Evolutionary conservation across 306 rosid genomes (phyloP), one percentile per base, ranked within the genome.

Genomic region (Vigna unguiculata): DNA sequence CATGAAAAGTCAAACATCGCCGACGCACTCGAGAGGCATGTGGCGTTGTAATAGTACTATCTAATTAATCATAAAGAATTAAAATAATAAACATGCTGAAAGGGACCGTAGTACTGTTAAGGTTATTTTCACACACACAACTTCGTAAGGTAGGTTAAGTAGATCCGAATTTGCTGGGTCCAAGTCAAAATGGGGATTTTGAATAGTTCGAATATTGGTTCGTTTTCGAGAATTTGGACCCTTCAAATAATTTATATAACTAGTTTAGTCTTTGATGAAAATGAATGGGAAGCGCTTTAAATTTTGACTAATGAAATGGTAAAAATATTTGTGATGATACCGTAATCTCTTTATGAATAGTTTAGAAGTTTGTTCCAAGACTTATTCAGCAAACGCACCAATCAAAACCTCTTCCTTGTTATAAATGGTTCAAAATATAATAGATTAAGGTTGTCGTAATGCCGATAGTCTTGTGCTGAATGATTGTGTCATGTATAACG

Each of bases 11-110:
- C 91, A 91, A 87, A 82, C 67, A 67, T 67, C 58, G 85, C 87
- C 91, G 89, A 85, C 90, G 79, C 83, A 77, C 91, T 82, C 79
- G 75, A 70, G 78, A n/a, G 71, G 24, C 74, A 75, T 71, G 81
- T 30, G 70, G 57, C 32, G 48, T 51, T 69, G 55, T 16, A 38
- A 53, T 58, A 65, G 11, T 65, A 59, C 6, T 32, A 80, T 73
- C 25, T 36, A 46, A 53, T 80, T 51, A 72, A 60, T 58, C 5
- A 24, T 76, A 66, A 43, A 34, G 28, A 72, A 67, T 22, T 49
- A 64, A 43, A 49, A 20, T 51, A 78, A 48, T 72, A 20, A 65
- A 66, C 45, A 67, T 62, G 28, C 69, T 38, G 77, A 49, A 77
- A 69, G 53, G 22, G 69, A 40, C 20, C 20, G n/a, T 71, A 13